These are phyloP conservation scores for Kalanchoe fedtschenkoi DNA, from an alignment of 164 flowering plant genomes.

Conservation along the genomic window DNA sequence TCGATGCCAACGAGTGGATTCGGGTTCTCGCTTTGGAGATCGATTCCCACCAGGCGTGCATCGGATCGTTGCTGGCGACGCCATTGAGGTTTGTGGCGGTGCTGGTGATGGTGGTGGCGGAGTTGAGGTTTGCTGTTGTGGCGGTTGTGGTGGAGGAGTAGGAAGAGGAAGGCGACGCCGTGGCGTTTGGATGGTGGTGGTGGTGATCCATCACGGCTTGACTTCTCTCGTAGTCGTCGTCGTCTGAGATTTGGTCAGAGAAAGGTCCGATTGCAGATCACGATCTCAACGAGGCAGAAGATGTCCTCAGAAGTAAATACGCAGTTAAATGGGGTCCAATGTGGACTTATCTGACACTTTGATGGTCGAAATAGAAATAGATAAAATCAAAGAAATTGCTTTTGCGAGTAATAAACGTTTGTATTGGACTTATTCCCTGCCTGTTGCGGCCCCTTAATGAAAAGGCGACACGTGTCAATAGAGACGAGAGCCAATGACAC, in stretches of 20 bases:
- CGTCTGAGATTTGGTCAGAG: background rate
- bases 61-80: background rate
- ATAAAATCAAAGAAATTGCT: no score
- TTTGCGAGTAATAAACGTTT: no score
- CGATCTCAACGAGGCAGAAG: background rate
- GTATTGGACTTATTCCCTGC: no score
- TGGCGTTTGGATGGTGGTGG: background rate
- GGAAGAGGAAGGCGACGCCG: background rate
- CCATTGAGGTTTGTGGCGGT: no score
- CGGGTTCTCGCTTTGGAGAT: background rate
- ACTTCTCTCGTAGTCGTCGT: background rate
- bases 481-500: background rate
- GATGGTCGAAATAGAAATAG: background rate
- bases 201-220: background rate
- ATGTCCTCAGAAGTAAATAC: background rate
- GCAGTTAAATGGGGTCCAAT: background rate
- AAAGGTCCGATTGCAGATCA: background rate
- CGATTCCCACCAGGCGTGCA: conserved; percentile 3
- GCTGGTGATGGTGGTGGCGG: background rate
- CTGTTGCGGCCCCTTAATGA: no score
- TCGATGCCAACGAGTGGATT: background rate
- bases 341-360: background rate
- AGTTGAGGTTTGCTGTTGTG: background rate
- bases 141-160: background rate
- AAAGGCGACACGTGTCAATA: background rate